phyloP scores from a whole-genome alignment of 1,139 yeast species.

The Spencermartinsiella ligniputridi region DNA sequence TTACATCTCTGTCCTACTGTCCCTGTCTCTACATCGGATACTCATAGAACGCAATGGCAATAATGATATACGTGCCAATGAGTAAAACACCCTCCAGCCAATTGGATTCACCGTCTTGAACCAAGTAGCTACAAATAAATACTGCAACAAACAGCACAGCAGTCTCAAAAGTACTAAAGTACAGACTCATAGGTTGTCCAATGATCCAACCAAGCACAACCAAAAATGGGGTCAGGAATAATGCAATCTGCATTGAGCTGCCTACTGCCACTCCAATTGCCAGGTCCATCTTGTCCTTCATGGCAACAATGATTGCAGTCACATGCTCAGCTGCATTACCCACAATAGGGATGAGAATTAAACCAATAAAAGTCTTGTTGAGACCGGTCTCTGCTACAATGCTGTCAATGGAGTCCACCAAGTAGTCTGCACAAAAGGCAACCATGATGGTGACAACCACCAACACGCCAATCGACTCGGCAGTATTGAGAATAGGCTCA shows the following conservation, averaged over 20 bases:
- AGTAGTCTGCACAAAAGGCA: conserved; percentile 85
- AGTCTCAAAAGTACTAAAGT: conserved; percentile 90
- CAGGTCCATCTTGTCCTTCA: conserved; percentile 94
- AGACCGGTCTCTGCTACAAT: conserved; percentile 80
- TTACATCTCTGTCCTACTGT: no score
- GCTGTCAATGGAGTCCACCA: conserved; percentile 88
- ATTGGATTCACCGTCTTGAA: conserved; percentile 90
- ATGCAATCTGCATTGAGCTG: conserved; percentile 91
- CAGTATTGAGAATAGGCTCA: conserved; percentile 21
- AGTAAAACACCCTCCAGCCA: conserved; percentile 97
- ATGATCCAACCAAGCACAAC: conserved; percentile 89
- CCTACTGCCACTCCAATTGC: conserved; percentile 98
- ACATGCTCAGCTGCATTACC: conserved; percentile 99
- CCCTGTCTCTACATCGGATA: conserved; percentile 51
- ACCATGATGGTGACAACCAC: conserved; percentile 71
- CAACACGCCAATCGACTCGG: conserved; percentile 35
- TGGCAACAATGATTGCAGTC: conserved; percentile 90
- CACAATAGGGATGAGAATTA: conserved; percentile 89
- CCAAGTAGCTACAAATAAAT: conserved; percentile 78
- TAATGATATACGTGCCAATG: conserved; percentile 75
- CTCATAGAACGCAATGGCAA: conserved; percentile 84
- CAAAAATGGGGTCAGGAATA: conserved; percentile 92
- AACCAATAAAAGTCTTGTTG: conserved; percentile 91
- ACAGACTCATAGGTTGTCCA: conserved; percentile 88
- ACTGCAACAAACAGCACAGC: conserved; percentile 85